A percentile compares a stretch with the other conserved stretches of the same genome.
Conservation (phyloP, 768 basidiomycete genomes). For the Russula olivacea region DNA sequence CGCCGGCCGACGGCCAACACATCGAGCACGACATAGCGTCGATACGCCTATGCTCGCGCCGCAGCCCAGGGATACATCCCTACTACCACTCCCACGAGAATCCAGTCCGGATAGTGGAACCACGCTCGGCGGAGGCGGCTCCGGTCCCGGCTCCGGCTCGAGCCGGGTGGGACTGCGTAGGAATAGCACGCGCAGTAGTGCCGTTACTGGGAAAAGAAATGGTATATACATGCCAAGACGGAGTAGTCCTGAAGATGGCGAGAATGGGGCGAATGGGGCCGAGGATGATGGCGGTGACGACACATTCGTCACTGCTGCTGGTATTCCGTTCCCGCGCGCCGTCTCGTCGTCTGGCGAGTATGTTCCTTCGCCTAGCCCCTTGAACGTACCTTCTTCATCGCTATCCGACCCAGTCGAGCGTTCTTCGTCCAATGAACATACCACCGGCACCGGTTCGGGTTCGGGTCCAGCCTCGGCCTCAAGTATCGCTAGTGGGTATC, state of each 20-base stretch:
- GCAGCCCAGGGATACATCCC: constrained; percentile 30
- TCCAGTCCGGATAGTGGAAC: constrained; percentile 47
- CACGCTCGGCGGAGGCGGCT: constrained; percentile 16
- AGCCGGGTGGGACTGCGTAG: constrained; percentile 48
- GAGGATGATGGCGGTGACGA: constrained; percentile 22
- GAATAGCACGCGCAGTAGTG: constrained; percentile 35
- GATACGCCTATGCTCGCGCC: constrained; percentile 40
- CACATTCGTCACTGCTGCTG: constrained; percentile 23
- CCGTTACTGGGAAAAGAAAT: constrained; percentile 3
- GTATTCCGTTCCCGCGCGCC: constrained; percentile 62
- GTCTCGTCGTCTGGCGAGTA: constrained; percentile 44
- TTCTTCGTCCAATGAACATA: constrained; percentile 1
- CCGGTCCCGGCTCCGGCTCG: constrained; percentile 25
- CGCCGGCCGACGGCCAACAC: constrained; percentile 47
- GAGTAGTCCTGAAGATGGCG: constrained; percentile 17
- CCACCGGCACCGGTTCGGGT: not conserved
- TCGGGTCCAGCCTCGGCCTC: not conserved
- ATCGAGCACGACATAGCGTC: constrained; percentile 59
- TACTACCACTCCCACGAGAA: constrained; percentile 37
- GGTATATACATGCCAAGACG: constrained; percentile 16
- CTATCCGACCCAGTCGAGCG: constrained; percentile 17
- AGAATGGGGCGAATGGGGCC: constrained; percentile 7
- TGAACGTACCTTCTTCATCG: constrained; percentile 6
- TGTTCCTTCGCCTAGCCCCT: constrained; percentile 34
- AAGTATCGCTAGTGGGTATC: not conserved